Base-by-base conservation (phyloP, 768 basidiomycete species). In the Kwoniella botswanensis region DNA sequence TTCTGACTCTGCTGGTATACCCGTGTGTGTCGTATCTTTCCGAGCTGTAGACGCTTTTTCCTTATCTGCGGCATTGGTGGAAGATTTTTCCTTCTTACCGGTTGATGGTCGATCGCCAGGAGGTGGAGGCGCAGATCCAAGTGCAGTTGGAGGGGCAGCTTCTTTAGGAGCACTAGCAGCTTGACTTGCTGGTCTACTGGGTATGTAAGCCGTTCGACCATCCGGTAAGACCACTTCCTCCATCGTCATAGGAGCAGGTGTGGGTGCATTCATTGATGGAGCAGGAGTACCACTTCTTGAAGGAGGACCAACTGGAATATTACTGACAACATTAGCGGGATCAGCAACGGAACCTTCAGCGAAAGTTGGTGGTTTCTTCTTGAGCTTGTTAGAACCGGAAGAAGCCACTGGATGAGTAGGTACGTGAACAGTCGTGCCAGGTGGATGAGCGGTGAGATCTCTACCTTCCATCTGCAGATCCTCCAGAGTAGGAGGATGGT, bases 201-300 rank as follows among this genome's bases (percentile, higher is more conserved):
- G 69, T 26, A 77, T 63, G 63, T 77, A 80, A 42, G 79, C 79
- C 13, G 41, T 65, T 5, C 63, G 58, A 22, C 79, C 79, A 62
- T 80, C 79, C 15, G 79, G 79, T 9, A 80, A 44, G 10, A 73
- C 67, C 52, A 80, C 58, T 50, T 76, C 71, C 52, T 76, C 72
- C 18, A 77, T 57, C 9, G 41, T 50, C 53, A 55, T 9, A 15
- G 46, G 59, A n/a, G 46, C 53, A 12, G 50, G 67, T 13, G 53
- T 35, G 13, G 62, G 13, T 24, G 46, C 56, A 24, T 52, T 53
- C 18, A 43, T 42, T 7, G 68, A 56, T 15, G 29, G 53, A 41
- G 56, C 70, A 54, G 72, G 57, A 21, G 65, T 60, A 24, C 58
- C 68, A 18, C 53, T 13, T 26, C 65, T 55, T 11, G 68, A 44